Base-by-base conservation (phyloP, 116 monocot species). In the Trichopus zeylanicus region DNA sequence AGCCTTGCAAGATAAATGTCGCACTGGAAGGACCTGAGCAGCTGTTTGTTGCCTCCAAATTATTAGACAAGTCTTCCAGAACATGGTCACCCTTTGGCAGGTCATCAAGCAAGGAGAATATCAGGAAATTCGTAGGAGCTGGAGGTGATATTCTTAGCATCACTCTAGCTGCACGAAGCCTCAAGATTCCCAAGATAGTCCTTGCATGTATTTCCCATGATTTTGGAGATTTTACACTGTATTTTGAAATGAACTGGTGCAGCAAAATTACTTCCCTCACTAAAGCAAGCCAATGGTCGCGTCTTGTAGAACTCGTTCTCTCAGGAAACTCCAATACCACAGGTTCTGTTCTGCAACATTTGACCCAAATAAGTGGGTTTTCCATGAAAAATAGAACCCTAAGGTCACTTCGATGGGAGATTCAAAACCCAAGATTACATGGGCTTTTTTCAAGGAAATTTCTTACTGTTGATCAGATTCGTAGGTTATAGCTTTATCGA, bases 41-140 rank as follows among this genome's bases (percentile, higher is more conserved):
- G 19, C 13, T 67, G 7, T 68, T 62, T 15, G 15, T 67, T 63
- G 68, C 34, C 54, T 73, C 75, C 67, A 86, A 52, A 31, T 69
- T 81, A 25, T 63, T 78, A 4, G 75, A 77, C 52, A 94, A 39
- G 39, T 83, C 83, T 63, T 83, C 81, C 30, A 94, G 22, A 3
- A 94, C 93, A 53, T 83, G 81, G 60, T 94, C 89, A 21, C 93
- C 93, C 46, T 94, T 94, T 6, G 89, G 93, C 8, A 89, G 63
- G 15, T 89, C 89, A 38, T 94, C 83, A 28, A 75, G 76, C 46
- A 94, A 75, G 9, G 83, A 62, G 58, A 94, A 94, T n/a, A 86
- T 86, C 31, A 94, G 61, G 73, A 94, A 94, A 53, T 59, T 83
- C 16, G 58, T 70, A 6, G 93, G 89, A 35, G 63, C 61, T 0